phyloP scores from a whole-genome alignment of 495 filamentous ascomycete genomes.

The Evansstolkia leycettana region DNA sequence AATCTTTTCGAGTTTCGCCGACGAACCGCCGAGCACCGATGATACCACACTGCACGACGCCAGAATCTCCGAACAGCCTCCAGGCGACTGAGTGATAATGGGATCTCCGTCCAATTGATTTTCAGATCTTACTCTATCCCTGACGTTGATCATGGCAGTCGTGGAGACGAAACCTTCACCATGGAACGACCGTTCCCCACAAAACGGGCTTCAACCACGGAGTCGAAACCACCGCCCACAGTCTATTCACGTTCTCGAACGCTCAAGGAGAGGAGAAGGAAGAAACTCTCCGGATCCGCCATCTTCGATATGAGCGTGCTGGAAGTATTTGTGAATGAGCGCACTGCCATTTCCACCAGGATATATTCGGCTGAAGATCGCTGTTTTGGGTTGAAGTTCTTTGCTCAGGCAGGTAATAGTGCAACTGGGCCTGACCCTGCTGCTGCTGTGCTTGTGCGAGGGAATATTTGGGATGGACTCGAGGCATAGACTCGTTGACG shows the following conservation, averaged over 20 bases:
- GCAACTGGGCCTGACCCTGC: not conserved
- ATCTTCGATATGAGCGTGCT: slow-evolving; percentile 26
- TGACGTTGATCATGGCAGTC: too few species aligned
- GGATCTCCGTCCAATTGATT: too few species aligned
- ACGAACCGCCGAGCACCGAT: slow-evolving; percentile 9
- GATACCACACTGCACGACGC: too few species aligned
- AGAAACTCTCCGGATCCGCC: slow-evolving; percentile 23
- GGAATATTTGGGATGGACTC: slow-evolving; percentile 22
- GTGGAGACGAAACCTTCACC: slow-evolving; percentile 18
- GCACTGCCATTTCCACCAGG: slow-evolving; percentile 25
- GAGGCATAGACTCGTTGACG: slow-evolving; percentile 1
- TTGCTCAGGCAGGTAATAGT: slow-evolving; percentile 10
- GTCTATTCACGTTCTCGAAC: slow-evolving; percentile 18
- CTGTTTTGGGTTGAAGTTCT: slow-evolving; percentile 13
- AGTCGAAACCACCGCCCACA: slow-evolving; percentile 21
- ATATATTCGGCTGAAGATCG: slow-evolving; percentile 14
- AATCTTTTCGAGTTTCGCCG: slow-evolving; percentile 10
- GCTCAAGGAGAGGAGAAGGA: slow-evolving; percentile 10
- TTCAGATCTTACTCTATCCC: too few species aligned
- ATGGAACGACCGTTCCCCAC: slow-evolving; percentile 17
- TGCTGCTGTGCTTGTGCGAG: slow-evolving; percentile 10
- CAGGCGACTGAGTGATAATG: too few species aligned
- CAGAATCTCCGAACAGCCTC: too few species aligned
- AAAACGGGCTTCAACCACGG: slow-evolving; percentile 18
- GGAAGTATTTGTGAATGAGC: slow-evolving; percentile 28